Conservation (phyloP, 2,329 filamentous ascomycete species). For the Penicillium nordicum region DNA sequence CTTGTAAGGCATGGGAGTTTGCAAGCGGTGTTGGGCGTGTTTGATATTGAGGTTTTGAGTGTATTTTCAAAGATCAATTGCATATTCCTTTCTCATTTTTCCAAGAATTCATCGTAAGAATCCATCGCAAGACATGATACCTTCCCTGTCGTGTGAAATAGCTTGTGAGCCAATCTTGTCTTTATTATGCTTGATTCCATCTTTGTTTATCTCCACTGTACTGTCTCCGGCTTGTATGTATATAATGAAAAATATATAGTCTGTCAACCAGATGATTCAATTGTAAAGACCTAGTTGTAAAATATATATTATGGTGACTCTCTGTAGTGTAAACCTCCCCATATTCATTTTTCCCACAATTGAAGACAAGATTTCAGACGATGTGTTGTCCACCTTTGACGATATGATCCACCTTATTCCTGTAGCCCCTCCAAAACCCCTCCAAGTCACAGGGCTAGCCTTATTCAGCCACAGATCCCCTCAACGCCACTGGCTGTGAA, state of each 20-base stretch:
- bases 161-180: no score
- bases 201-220: no score
- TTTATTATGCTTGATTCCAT: no score
- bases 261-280: neutral
- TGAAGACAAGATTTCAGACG: neutral
- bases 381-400: neutral
- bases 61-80: conserved; percentile 2
- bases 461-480: conserved; percentile 5
- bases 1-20: conserved; percentile 19
- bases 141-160: neutral
- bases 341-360: no score
- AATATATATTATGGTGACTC: no score
- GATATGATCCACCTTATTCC: neutral
- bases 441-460: conserved; percentile 6
- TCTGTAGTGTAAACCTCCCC: no score
- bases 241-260: neutral
- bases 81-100: conserved; percentile 5
- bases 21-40: conserved; percentile 15
- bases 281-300: neutral
- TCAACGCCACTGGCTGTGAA: neutral
- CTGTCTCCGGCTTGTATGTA: no score
- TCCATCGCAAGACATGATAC: neutral
- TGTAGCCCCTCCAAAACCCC: neutral
- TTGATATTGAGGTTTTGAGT: conserved; percentile 8
- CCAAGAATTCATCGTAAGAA: no score